Percentiles rank a stretch among this genome's conserved stretches.
These are phyloP conservation scores for Phlebopus sp. DNA, from an alignment of 1,284 basidiomycete species.

Conservation along the genomic window DNA sequence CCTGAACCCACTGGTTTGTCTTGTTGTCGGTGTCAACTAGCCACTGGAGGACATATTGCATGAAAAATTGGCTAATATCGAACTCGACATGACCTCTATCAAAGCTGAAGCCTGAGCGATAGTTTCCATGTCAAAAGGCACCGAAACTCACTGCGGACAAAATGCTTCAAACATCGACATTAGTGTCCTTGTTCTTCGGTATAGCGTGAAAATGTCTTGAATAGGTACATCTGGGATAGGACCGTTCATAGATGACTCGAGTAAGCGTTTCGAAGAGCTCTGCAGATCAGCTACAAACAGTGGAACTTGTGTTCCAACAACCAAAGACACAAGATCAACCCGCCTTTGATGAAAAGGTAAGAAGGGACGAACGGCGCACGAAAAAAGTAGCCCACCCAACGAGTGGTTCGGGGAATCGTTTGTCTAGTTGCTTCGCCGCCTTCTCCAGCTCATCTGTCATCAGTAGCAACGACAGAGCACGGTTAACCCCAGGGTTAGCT, in stretches of 20 bases:
- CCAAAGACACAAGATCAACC: slow-evolving; percentile 78
- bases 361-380: neutral
- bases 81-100: slow-evolving; percentile 55
- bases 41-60: slow-evolving; percentile 89
- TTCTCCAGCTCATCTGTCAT: slow-evolving; percentile 92
- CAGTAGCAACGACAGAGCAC: slow-evolving; percentile 74
- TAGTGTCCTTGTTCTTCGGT: slow-evolving; percentile 71
- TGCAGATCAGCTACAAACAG: slow-evolving; percentile 77
- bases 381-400: slow-evolving; percentile 57
- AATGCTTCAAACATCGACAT: slow-evolving; percentile 81
- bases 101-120: slow-evolving; percentile 10
- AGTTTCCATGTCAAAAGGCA: neutral
- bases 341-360: slow-evolving; percentile 41
- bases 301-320: slow-evolving; percentile 73
- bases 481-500: slow-evolving; percentile 67
- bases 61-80: slow-evolving; percentile 76
- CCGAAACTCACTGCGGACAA: slow-evolving; percentile 61
- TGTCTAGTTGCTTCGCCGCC: slow-evolving; percentile 76
- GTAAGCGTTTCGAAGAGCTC: slow-evolving; percentile 64
- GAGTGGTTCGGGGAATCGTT: slow-evolving; percentile 80
- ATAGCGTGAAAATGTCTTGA: slow-evolving; percentile 87
- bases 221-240: slow-evolving; percentile 78
- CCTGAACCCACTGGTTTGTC: slow-evolving; percentile 92
- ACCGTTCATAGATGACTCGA: slow-evolving; percentile 76
- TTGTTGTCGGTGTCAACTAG: slow-evolving; percentile 86